phyloP scores from a whole-genome alignment of 225 moss, liverwort and hornwort genomes.

The Thuidium tamariscinum region DNA sequence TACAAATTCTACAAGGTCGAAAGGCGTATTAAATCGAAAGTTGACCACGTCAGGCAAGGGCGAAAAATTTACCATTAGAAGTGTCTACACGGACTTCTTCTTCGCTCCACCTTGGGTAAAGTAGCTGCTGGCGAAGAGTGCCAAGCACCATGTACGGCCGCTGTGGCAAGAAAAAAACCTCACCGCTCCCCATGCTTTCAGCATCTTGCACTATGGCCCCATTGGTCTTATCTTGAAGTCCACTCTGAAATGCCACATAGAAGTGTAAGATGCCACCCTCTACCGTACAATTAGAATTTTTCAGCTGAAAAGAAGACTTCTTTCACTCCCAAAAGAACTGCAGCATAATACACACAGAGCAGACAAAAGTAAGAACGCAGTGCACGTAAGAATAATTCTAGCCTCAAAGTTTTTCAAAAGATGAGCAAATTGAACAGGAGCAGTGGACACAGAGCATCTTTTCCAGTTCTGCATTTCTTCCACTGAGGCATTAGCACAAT shows the following conservation, averaged over 20 bases:
- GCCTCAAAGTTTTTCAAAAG: not conserved
- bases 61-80: slow-evolving; percentile 21
- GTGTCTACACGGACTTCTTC: slow-evolving; percentile 31
- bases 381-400: not conserved
- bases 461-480: not conserved
- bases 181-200: slow-evolving; percentile 34
- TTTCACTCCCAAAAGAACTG: not conserved
- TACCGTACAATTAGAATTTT: not conserved
- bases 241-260: slow-evolving; percentile 16
- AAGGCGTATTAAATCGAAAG: not conserved
- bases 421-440: not conserved
- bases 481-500: not conserved
- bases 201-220: slow-evolving; percentile 20
- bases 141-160: slow-evolving; percentile 99
- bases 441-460: not conserved
- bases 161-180: slow-evolving; percentile 95
- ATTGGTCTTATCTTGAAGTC: not conserved
- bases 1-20: not conserved
- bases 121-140: slow-evolving; percentile 88
- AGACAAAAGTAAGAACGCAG: not conserved
- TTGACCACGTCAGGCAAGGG: not conserved
- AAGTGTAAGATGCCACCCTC: slow-evolving; percentile 1
- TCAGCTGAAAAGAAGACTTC: not conserved
- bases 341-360: not conserved
- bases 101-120: slow-evolving; percentile 95